Conservation (phyloP, 257 asterid genomes). For the Fraxinus pennsylvanica region DNA sequence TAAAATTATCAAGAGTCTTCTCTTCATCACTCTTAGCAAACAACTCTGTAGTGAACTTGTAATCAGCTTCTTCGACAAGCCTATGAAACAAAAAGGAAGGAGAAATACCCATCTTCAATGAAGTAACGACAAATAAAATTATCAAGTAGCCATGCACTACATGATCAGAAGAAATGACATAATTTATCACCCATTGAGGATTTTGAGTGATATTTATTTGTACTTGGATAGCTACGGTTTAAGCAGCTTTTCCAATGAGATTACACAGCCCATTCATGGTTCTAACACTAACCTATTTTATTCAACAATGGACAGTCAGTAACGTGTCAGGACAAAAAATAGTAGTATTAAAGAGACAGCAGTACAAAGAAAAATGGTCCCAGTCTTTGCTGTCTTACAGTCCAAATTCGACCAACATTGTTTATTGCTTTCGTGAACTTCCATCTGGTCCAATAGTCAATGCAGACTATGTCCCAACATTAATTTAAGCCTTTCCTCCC, state of each 20-base stretch:
- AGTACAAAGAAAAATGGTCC: not conserved
- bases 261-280: not conserved
- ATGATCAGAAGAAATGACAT: not conserved
- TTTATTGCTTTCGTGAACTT: not conserved
- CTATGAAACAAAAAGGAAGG: constrained; percentile 36
- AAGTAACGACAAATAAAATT: not conserved
- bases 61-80: constrained; percentile 98
- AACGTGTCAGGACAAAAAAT: not conserved
- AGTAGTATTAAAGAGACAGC: not conserved
- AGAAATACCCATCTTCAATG: not conserved
- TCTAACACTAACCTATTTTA: not conserved
- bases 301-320: not conserved
- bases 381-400: not conserved
- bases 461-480: too few relatives aligned
- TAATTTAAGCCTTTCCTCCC: too few relatives aligned
- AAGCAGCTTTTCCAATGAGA: not conserved
- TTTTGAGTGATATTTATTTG: not conserved
- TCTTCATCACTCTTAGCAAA: constrained; percentile 72
- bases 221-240: not conserved
- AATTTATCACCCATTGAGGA: not conserved
- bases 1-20: constrained; percentile 77
- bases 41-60: constrained; percentile 75
- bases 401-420: not conserved
- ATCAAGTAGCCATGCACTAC: not conserved
- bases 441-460: not conserved